These are phyloP conservation scores for Rubroshorea leprosula DNA, from an alignment of 345 rosid species.

Conservation along the genomic window DNA sequence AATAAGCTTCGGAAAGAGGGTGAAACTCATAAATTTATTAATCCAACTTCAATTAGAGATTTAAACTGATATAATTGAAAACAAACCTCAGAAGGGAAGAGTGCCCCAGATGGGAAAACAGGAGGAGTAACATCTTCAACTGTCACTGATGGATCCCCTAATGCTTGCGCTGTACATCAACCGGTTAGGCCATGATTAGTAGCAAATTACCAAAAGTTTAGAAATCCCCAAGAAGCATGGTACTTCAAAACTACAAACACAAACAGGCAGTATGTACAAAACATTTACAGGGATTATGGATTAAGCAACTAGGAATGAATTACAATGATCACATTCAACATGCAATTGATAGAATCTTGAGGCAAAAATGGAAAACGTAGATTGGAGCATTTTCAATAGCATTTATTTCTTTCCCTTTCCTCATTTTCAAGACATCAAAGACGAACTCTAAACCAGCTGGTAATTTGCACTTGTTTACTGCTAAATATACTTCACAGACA, in stretches of 20 bases:
- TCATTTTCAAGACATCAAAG: not conserved
- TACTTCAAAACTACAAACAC: not conserved
- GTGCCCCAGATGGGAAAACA: constrained; percentile 66
- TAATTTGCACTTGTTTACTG: too few relatives aligned
- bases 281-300: not conserved
- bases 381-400: not conserved
- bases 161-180: constrained; percentile 56
- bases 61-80: not conserved
- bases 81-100: constrained; percentile 83
- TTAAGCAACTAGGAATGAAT: too few relatives aligned
- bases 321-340: not conserved
- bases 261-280: not conserved
- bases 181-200: constrained; percentile 4
- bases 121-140: constrained; percentile 81
- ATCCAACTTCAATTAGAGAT: constrained; percentile 2
- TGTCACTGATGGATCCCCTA: constrained; percentile 75
- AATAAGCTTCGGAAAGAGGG: not conserved
- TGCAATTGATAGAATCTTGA: not conserved
- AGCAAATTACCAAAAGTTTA: constrained; percentile 3
- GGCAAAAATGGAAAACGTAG: too few relatives aligned
- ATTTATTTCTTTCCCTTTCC: not conserved
- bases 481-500: too few relatives aligned
- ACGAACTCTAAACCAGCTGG: not conserved
- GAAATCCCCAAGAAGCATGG: not conserved
- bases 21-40: constrained; percentile 5